A percentile compares a stretch with the other conserved stretches of the same genome.
Evolutionary conservation across 306 rosid species (phyloP).

Genomic region (Casuarina cunninghamiana): DNA sequence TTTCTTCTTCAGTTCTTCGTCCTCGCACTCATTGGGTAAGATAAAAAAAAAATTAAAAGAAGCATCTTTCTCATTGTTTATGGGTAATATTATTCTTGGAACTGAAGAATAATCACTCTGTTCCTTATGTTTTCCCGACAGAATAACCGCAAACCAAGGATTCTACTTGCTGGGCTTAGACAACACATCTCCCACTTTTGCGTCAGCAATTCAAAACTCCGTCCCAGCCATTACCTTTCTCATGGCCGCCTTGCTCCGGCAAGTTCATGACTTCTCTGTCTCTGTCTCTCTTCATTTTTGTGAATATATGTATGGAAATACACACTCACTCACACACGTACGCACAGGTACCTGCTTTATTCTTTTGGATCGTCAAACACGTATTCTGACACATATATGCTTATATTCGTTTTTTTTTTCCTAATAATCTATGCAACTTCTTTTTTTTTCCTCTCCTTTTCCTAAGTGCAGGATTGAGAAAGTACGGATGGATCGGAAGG

Average conservation of each 20-base stretch:
- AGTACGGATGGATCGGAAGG: slow-evolving; percentile 72
- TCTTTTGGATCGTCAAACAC: neutral
- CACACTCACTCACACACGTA: neutral
- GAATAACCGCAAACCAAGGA: slow-evolving; percentile 97
- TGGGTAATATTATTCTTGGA: neutral
- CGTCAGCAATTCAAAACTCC: slow-evolving; percentile 94
- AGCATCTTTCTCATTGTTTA: neutral
- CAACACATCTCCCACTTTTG: slow-evolving; percentile 95
- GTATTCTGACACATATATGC: neutral
- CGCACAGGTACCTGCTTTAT: neutral
- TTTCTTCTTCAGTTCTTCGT: slow-evolving; percentile 73
- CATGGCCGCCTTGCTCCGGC: slow-evolving; percentile 90
- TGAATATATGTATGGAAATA: neutral
- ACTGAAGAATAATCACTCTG: neutral
- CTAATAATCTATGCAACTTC: too few relatives aligned
- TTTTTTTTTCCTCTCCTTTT: neutral
- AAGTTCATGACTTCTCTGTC: neutral
- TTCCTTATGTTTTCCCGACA: slow-evolving; percentile 22
- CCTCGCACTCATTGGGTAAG: slow-evolving; percentile 93
- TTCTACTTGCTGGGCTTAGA: slow-evolving; percentile 96
- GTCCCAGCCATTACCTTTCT: slow-evolving; percentile 98
- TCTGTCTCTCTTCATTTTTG: neutral
- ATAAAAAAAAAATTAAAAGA: neutral
- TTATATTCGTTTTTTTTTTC: neutral
- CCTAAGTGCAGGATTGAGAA: slow-evolving; percentile 59